Conservation (phyloP, 306 rosid species). For the Trichosanthes truncata region DNA sequence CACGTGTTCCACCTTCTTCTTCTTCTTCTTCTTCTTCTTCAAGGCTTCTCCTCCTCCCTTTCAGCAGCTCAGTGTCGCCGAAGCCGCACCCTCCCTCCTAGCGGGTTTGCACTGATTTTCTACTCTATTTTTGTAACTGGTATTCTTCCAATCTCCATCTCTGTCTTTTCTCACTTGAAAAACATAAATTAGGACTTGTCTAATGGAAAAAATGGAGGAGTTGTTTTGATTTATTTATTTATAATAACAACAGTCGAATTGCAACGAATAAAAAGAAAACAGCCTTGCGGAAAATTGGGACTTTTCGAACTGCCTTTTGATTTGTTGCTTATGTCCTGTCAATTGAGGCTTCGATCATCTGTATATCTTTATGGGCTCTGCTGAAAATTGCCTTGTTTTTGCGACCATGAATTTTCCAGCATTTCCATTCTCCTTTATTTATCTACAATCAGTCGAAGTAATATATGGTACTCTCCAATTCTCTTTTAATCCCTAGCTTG, state of each 20-base stretch:
- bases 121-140: neutral
- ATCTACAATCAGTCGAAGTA: neutral
- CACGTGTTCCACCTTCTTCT: too few species aligned
- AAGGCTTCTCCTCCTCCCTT: neutral
- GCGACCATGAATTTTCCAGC: too few species aligned
- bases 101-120: too few species aligned
- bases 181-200: neutral
- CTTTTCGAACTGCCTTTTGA: neutral
- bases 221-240: too few species aligned
- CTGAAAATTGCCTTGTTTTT: too few species aligned
- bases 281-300: too few species aligned
- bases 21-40: neutral
- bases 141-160: neutral
- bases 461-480: neutral
- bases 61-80: neutral
- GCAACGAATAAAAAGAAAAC: too few species aligned
- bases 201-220: neutral
- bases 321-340: neutral
- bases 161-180: neutral
- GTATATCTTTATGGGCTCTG: neutral
- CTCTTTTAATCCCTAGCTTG: neutral
- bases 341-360: too few species aligned
- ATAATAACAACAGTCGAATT: too few species aligned
- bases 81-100: neutral
- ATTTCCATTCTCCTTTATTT: neutral